phyloP scores from a whole-genome alignment of 1,139 yeast genomes.

The Saccharomyces hybrid region DNA sequence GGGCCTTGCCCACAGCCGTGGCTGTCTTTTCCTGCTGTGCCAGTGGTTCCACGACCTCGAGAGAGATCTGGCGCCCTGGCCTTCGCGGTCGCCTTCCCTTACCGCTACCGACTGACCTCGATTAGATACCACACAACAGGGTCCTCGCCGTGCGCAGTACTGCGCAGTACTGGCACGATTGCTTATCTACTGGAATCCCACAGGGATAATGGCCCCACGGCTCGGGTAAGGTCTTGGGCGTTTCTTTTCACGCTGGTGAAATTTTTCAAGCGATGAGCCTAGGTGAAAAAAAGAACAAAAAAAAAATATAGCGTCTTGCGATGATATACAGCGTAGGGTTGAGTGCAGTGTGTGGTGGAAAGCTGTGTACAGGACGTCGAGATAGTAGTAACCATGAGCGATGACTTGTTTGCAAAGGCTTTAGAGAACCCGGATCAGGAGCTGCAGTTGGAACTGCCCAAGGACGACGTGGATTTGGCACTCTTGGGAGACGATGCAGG shows the following conservation, averaged over 20 bases:
- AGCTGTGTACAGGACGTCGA: background rate
- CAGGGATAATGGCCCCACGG: background rate
- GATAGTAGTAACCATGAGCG: conserved; percentile 9
- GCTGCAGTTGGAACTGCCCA: conserved; percentile 7
- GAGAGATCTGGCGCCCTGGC: too few species aligned
- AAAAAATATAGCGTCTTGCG: background rate
- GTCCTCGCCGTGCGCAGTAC: too few species aligned
- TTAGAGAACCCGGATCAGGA: conserved; percentile 15
- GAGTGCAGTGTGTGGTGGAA: too few species aligned
- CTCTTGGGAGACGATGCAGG: background rate
- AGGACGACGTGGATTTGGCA: conserved; percentile 16
- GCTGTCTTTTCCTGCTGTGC: too few species aligned
- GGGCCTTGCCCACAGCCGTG: too few species aligned
- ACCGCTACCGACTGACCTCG: too few species aligned
- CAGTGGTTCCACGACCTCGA: too few species aligned
- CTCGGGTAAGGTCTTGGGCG: conserved; percentile 1
- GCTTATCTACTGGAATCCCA: too few species aligned
- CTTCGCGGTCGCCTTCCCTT: too few species aligned
- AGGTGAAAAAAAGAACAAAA: background rate
- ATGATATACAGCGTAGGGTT: background rate
- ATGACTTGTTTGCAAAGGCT: conserved; percentile 22
- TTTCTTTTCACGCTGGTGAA: conserved; percentile 2
- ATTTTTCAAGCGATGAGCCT: conserved; percentile 4
- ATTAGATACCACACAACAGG: too few species aligned
- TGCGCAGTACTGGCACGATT: too few species aligned